Base-by-base conservation (phyloP, 805 yeast genomes). In the Metschnikowia reukaufii region DNA sequence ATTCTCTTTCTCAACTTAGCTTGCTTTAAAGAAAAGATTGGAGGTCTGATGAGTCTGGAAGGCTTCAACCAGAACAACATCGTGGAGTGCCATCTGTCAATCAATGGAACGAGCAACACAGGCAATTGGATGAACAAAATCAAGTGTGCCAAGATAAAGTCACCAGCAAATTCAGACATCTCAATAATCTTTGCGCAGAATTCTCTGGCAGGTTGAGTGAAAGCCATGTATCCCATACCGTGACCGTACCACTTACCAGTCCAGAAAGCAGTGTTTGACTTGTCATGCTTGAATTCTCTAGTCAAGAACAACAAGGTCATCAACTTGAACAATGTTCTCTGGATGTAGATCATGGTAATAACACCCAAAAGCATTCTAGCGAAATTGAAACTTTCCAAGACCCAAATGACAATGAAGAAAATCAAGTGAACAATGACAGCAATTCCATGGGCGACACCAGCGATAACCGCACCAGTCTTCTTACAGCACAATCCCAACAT, bases 11-110 rank as follows among this genome's bases (percentile, higher is more conserved):
- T 86, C 70, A 91, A 83, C 74, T 88, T 85, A 48, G 95, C 92
- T 76, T 94, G 98, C 74, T 94, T 94, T 74, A 92, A 77, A 16
- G 98, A 89, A 74, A 89, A 91, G 66, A 94, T 90, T 61, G 99
- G 98, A 52, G 97, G 97, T 72, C 98, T 87, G 64, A 94, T 91
- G 75, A 90, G 96, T 74, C 96, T 85, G 53, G 94, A 70, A 48
- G 99, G 99, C 68, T 89, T 88, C 73, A 95, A 85, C 99, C 99
- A 94, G 85, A 94, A 94, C 72, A 94, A 78, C 95, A 92, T 86
- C 69, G 90, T 84, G 38, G 99, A 92, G 72, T 94, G 99, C 96
- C 96, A 90, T 76, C 88, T 88, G 74, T 94, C 99, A 68, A 90
- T 74, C 68, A 81, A 77, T 62, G 99, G 99, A 61, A 92, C 75